Base-by-base conservation (phyloP, 345 rosid species). In the Murraya paniculata region DNA sequence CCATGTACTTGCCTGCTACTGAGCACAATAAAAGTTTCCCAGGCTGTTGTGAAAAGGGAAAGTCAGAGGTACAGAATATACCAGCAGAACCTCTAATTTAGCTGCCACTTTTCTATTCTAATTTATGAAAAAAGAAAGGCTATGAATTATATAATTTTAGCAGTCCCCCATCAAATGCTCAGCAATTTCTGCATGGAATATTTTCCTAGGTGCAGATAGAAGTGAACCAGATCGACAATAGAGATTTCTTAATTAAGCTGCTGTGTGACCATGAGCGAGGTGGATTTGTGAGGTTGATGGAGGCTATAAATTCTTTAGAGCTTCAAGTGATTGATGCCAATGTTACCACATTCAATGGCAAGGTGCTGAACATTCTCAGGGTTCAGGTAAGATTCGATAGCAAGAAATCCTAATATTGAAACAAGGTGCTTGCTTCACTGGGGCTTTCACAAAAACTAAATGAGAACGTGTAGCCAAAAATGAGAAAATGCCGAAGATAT, bases 261-360 rank as follows among this genome's bases (percentile, higher is more conserved):
- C 61, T 68, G 7, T 84, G 83, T 21, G 82, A 85, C 78, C 81
- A 89, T 77, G 86, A 62, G 74, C 79, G 50, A 64, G 91, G 91
- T 73, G 91, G 95, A 55, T 92, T 96, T 75, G 76, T 83, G 41
- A 89, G 82, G 80, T 65, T 89, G 86, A 81, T 94, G 85, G 93
- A 96, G 70, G 84, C 77, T 66, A 74, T 94, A 39, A 57, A 85
- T 68, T 86, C 89, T 60, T 74, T 82, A 61, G 94, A 90, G 71
- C 87, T 92, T 78, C 84, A 79, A 65, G 88, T 91, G 35, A 81
- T 88, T 24, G 87, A 94, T 81, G 98, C 90, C 65, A 96, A 90
- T 79, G 81, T 96, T 67, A 90, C 91, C 53, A 90, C 91, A 41
- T 83, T 82, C 9, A 36, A 85, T 68, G 86, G 87, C 59, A 88